Evolutionary conservation across 176 grass and related monocot species (phyloP), one percentile per base, ranked within the genome.

Genomic region (Rhynchospora pubera): DNA sequence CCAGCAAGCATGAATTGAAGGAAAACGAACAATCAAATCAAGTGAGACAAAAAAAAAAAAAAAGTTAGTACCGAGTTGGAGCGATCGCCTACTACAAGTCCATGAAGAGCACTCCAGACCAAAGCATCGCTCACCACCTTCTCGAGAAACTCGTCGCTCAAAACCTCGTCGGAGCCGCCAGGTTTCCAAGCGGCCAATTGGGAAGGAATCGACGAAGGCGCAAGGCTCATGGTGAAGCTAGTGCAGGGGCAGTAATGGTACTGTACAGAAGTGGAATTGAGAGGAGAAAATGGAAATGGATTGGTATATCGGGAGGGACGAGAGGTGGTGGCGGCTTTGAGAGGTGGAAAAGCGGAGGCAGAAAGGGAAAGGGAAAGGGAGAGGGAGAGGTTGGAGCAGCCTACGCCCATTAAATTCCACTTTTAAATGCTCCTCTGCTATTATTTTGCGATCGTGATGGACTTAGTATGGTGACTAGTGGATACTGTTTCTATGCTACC

Each of bases 81-180:
- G 70, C 89, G 89, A 64, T 94, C 91, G 64, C 92, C 92, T 57
- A 94, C 92, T 65, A 94, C 79, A 19, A 94, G 85, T 47, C 92
- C 92, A 85, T 94, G 44, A 30, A 84, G 73, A 84, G 89, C 84
- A 63, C 85, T 87, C 92, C 92, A 94, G 10, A 89, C 79, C 30
- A 87, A 14, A 15, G 92, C 89, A 6, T 85, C 85, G 19, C 86
- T 87, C 43, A 72, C 79, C 87, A 94, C 65, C 67, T 91, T 84
- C 57, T 59, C 71, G 45, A 86, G 58, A 30, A 63, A 47, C 2
- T 69, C 84, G 0, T 30, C 62, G 9, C 39, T 63, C 0, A 10
- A 75, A 10, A 57, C 46, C 39, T 7, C 10, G 70, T 51, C 87
- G 0, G 57, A 44, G 34, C 77, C 8, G 60, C 62, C 32, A 65